Conservation (phyloP, 2,329 filamentous ascomycete genomes). For the Chaetomiaceae sp. region DNA sequence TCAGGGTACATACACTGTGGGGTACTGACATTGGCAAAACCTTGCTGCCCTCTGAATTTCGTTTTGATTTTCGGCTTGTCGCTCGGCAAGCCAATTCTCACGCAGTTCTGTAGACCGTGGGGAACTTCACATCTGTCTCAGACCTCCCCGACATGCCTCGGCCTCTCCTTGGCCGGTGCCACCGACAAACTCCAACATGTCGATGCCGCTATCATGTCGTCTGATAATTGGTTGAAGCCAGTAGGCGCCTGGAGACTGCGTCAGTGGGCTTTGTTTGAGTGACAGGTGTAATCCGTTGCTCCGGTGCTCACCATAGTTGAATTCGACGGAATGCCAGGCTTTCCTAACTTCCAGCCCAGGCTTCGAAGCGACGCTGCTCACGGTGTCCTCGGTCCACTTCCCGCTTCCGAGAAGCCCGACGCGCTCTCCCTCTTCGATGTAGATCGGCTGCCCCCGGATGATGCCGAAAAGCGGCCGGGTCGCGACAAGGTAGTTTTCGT, state of each 20-base stretch:
- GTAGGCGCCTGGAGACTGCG: constrained; percentile 6
- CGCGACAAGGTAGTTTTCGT: constrained; percentile 11
- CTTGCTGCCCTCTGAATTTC: no score
- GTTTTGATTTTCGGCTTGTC: no score
- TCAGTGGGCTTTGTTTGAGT: not conserved
- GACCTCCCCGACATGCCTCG: no score
- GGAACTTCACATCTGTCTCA: no score
- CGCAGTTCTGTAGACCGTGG: no score
- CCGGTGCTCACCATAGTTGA: constrained; percentile 13
- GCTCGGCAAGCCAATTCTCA: no score
- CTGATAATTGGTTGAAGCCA: constrained; percentile 10
- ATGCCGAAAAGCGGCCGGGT: not conserved
- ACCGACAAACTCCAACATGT: not conserved
- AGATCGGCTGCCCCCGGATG: not conserved
- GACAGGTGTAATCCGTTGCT: not conserved
- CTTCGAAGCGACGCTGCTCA: not conserved
- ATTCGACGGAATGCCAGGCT: constrained; percentile 4
- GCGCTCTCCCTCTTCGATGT: constrained; percentile 5
- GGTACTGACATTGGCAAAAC: no score
- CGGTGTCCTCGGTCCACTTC: constrained; percentile 11
- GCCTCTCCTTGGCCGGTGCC: not conserved
- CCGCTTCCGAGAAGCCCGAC: constrained; percentile 9
- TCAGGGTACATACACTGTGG: no score
- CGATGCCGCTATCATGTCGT: constrained; percentile 10
- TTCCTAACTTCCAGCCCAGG: constrained; percentile 6